Evolutionary conservation across 805 yeast species (phyloP), one percentile per base, ranked within the genome.

Genomic region (Lipomyces chichibuensis): DNA sequence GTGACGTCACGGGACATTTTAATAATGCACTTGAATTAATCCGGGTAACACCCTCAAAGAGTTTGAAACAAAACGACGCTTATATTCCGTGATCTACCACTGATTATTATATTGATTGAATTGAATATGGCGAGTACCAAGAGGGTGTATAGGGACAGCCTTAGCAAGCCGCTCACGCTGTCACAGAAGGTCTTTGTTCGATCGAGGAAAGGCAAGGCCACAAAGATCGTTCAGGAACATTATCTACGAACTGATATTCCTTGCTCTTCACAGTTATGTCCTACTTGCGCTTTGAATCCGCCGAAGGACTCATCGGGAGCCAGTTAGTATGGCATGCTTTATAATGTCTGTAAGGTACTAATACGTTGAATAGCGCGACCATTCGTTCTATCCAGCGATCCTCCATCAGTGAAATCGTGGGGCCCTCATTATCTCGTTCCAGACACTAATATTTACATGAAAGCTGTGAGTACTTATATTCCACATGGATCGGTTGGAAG

Each of bases 181-280:
- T 67, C 71, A 9, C 72, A 69, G 52, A 94, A 94, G 77, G 97
- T 95, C 17, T 94, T 90, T 80, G 97, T 95, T 65, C 82, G 97
- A 73, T 91, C 97, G 1, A 73, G 79, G 32, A 84, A 95, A 74
- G 98, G 98, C 9, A 88, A 88, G 57, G 97, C 98, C 4, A 84
- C 92, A 46, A 94, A 95, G 77, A 85, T 95, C 33, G 97, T 94
- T 9, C 84, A 98, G 71, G 99, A 95, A 76, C 99, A 94, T 78
- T 95, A 95, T 76, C 81, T 95, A 65, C 84, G 99, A 77, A 86
- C 85, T 63, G 99, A 95, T 78, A 92, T 95, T 60, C 97, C 98
- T 23, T 95, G 99, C 78, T 87, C 88, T 62, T 91, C 97, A 1
- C 82, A 80, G 70, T 80, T 85, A 0, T 95, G 99, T 78, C 74